Conservation (phyloP, 371 early-diverging fungal genomes). For the Rhizopus delemar region DNA sequence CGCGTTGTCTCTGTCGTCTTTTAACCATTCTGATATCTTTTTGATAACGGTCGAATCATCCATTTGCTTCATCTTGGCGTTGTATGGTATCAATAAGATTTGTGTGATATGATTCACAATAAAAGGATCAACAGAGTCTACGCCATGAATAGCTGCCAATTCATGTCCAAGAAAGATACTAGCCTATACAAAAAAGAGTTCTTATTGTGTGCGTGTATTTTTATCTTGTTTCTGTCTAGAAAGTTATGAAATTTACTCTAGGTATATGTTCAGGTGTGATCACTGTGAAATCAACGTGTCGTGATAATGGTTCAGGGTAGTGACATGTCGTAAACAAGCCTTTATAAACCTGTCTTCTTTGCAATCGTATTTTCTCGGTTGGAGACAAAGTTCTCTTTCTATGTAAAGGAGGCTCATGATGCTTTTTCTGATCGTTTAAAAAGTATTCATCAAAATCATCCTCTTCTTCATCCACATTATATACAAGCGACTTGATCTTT, state of each 20-base stretch:
- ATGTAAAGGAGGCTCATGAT: slow-evolving; percentile 34
- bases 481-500: slow-evolving; percentile 30
- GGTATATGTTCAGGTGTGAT: slow-evolving; percentile 43
- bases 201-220: neutral
- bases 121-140: slow-evolving; percentile 24
- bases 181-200: slow-evolving; percentile 17
- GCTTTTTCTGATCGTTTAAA: slow-evolving; percentile 27
- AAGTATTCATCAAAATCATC: slow-evolving; percentile 44
- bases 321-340: neutral
- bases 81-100: slow-evolving; percentile 34
- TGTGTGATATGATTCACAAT: slow-evolving; percentile 33
- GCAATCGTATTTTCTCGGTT: slow-evolving; percentile 19
- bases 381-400: slow-evolving; percentile 7
- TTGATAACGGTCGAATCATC: slow-evolving; percentile 25
- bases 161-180: slow-evolving; percentile 35
- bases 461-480: slow-evolving; percentile 41
- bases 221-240: neutral
- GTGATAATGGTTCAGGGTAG: slow-evolving; percentile 30
- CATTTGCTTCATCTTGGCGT: slow-evolving; percentile 24
- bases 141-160: slow-evolving; percentile 30
- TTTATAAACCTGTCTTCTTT: slow-evolving; percentile 30
- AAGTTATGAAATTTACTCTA: slow-evolving; percentile 18
- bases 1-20: slow-evolving; percentile 15
- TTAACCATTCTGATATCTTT: slow-evolving; percentile 37
- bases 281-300: slow-evolving; percentile 15